Conservation (phyloP, 768 basidiomycete species). For the Heimioporus sp. region DNA sequence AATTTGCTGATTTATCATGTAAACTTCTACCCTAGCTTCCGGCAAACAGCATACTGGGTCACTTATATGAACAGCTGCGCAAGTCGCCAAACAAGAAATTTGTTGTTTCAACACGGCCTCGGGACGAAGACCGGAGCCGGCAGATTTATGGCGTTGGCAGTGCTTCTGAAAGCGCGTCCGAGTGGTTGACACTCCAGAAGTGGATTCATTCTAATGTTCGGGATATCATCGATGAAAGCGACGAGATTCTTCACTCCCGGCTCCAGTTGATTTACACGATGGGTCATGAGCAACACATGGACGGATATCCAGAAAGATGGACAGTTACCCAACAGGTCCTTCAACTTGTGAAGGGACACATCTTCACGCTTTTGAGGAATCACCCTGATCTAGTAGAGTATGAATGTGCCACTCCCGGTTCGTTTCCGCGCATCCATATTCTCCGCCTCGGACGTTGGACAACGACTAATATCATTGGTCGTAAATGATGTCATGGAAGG, state of each 20-base stretch:
- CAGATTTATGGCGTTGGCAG: too few species aligned
- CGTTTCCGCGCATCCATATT: constrained; percentile 12
- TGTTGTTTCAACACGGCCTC: too few species aligned
- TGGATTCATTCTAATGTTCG: constrained; percentile 15
- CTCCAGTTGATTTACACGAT: background rate
- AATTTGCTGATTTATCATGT: background rate
- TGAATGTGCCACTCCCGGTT: background rate
- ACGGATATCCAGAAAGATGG: background rate
- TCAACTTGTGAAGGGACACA: background rate
- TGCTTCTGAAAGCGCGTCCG: constrained; percentile 4
- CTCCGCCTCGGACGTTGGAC: background rate
- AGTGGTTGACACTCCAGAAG: constrained; percentile 5
- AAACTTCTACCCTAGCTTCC: background rate
- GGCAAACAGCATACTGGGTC: background rate
- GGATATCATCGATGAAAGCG: constrained; percentile 20
- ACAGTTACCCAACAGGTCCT: background rate
- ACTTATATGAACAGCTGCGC: background rate
- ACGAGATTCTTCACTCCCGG: constrained; percentile 13
- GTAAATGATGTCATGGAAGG: constrained; percentile 8
- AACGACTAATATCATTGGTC: constrained; percentile 1
- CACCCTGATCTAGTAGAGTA: constrained; percentile 3
- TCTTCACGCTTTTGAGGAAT: background rate
- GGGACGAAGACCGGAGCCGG: too few species aligned
- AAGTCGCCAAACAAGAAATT: too few species aligned
- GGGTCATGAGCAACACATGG: background rate